Evolutionary conservation across 2,329 filamentous ascomycete species (phyloP), one percentile per base, ranked within the genome.

Genomic region (Diaporthe aspalathi): DNA sequence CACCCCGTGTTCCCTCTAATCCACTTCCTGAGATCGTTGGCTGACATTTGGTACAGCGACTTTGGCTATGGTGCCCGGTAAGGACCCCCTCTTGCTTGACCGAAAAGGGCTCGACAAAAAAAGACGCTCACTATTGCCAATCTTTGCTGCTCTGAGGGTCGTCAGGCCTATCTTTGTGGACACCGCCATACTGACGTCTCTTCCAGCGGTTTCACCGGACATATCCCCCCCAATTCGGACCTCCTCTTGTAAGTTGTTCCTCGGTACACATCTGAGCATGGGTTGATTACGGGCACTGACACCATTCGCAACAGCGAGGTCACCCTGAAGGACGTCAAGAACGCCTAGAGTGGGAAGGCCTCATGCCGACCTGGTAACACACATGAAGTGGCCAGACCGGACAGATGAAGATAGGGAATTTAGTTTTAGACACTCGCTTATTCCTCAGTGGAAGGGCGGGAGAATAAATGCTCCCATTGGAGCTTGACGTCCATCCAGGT

Each of bases 171-270:
- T 8, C 50, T 50, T 63, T 22, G 17, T 50, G 43, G 8, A 22
- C 27, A 29, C 8, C 43, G 49, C 56, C n/a, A n/a, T n/a, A n/a
- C 76, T 80, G 72, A 79, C 75, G 24, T 69, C 56, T 73, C 65
- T 72, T 73, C 72, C 74, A 94, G 93, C 76, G 94, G 94, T 70
- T 96, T 95, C 85, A 90, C 92, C 43, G 91, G 90, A 70, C 85
- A 91, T 77, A 97, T 97, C 74, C 94, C 94, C 73, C 82, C 90
- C 49, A 89, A 92, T 77, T 84, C 93, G n/a, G 90, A 87, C 75
- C 87, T 97, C 74, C 88, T 97, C 84, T 97, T 97, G 94, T 96
- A 88, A 87, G 93, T 89, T 20, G n/a, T 47, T 6, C 32, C 6
- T 17, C 17, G 2, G 8, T 4, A n/a, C 22, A 24, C 11, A 16